Evolutionary conservation across 345 rosid genomes (phyloP), one percentile per base, ranked within the genome.

Genomic region (Orychophragmus violaceus): DNA sequence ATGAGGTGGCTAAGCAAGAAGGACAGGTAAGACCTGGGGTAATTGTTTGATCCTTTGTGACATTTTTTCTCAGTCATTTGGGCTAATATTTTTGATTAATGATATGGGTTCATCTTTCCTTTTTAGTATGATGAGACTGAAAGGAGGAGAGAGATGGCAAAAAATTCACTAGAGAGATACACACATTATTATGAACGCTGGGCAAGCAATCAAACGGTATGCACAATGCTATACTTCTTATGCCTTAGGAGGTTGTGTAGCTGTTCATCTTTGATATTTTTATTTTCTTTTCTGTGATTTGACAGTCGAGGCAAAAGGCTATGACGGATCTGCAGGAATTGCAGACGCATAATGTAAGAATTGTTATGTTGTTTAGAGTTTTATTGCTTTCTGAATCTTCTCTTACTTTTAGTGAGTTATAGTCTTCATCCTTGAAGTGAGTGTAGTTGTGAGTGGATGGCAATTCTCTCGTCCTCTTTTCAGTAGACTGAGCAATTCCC

Each of bases 141-240:
- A 70, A 85, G 83, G 66, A 83, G 97, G 74, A 77, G 93, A 54
- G 97, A 94, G 72, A 90, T 94, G 99, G 99, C 99, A 13, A 90
- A 90, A 71, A 88, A 87, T 76, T 94, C 96, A 23, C 54, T 90
- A 76, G 95, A 94, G 84, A 81, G 90, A 77, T 94, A 94, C 76
- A 88, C 99, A 59, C 99, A 94, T 80, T 94, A 90, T 79, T 94
- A 94, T 80, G 97, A 94, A 82, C 87, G 99, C 22, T 94, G 99
- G 99, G 96, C 96, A 17, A 88, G 88, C 77, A 94, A 94, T 78
- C 99, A 94, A 79, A 75, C 69, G 48, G 99, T 94, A 87, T 55
- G 86, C 56, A 23, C 18, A 54, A 12, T 67, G 8, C 48, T 29
- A 13, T 35, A 51, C 6, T 3, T 58, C 24, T 58, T 37, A 50